phyloP scores from a whole-genome alignment of 2,329 filamentous ascomycete genomes.

The Diaporthe sp. region DNA sequence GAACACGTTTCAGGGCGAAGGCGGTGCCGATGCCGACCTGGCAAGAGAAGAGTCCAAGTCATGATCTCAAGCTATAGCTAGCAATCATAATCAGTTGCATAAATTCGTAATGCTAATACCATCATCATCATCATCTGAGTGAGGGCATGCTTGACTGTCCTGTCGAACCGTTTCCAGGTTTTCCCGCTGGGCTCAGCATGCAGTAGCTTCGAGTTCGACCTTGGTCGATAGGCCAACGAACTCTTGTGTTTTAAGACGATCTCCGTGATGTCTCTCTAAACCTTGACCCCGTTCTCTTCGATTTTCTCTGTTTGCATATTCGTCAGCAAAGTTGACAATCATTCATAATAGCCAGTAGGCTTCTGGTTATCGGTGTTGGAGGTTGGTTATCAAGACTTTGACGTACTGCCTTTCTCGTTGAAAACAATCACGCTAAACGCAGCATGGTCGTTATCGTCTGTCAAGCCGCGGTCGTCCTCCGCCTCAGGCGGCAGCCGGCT shows the following conservation, averaged over 20 bases:
- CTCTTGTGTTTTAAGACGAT: background rate
- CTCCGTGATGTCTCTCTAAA: constrained; percentile 26
- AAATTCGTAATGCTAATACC: background rate
- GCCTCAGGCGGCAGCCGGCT: constrained; percentile 43
- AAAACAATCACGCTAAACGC: constrained; percentile 48
- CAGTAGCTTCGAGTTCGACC: background rate
- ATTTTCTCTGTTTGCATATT: constrained; percentile 41
- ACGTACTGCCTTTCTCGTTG: constrained; percentile 44
- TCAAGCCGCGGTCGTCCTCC: constrained; percentile 45
- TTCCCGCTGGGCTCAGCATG: background rate
- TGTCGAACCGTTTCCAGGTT: background rate
- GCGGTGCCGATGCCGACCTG: background rate
- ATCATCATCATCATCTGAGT: background rate
- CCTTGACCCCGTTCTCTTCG: constrained; percentile 48
- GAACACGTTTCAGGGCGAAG: background rate
- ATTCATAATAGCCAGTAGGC: background rate
- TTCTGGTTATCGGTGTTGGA: background rate
- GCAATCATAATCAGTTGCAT: background rate
- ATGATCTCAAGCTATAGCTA: background rate
- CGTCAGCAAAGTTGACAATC: constrained; percentile 2
- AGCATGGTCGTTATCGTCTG: constrained; percentile 47
- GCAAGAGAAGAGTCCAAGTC: background rate
- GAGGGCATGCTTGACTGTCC: background rate
- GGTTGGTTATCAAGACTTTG: too few relatives aligned
- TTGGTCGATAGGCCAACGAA: too few relatives aligned